Conservation (phyloP, 1,284 basidiomycete genomes). For the Leccinum pallidistipes region DNA sequence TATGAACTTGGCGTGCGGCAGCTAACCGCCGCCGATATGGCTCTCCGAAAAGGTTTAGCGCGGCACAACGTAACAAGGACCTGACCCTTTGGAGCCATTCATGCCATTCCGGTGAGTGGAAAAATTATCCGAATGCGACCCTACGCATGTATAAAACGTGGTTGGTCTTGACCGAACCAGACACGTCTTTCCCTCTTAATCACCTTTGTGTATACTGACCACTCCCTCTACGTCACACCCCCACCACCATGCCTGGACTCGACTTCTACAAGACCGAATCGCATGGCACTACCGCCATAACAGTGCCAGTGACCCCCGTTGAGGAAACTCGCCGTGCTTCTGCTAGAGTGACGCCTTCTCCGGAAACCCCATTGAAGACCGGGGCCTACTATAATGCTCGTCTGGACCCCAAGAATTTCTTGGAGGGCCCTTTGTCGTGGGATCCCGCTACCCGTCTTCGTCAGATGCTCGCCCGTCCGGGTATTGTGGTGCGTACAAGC, state of each 20-base stretch:
- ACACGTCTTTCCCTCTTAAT: conserved; percentile 14
- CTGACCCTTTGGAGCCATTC: conserved; percentile 24
- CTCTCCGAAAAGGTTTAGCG: conserved; percentile 12
- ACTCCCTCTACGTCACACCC: conserved; percentile 4
- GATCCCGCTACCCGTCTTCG: conserved; percentile 71
- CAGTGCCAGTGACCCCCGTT: conserved; percentile 12
- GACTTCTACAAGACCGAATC: conserved; percentile 39
- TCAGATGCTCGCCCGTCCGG: conserved; percentile 74
- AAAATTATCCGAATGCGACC: conserved; percentile 16
- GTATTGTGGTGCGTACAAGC: conserved; percentile 60
- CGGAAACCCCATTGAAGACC: conserved; percentile 16
- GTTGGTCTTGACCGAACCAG: not conserved
- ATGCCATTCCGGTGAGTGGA: conserved; percentile 4
- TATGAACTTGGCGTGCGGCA: conserved; percentile 12
- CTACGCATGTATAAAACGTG: conserved; percentile 23
- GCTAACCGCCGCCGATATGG: not conserved
- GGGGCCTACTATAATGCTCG: conserved; percentile 40
- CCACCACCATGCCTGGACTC: conserved; percentile 43
- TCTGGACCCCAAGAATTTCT: conserved; percentile 65
- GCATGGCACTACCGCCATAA: not conserved
- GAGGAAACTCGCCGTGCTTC: not conserved
- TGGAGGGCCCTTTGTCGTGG: conserved; percentile 64
- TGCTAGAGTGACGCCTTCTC: conserved; percentile 13
- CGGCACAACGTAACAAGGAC: conserved; percentile 24
- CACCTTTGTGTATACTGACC: conserved; percentile 27